Percentiles rank a stretch among this genome's conserved stretches.
phyloP scores from a whole-genome alignment of 768 basidiomycete species.

The Naematelia aurantialba region DNA sequence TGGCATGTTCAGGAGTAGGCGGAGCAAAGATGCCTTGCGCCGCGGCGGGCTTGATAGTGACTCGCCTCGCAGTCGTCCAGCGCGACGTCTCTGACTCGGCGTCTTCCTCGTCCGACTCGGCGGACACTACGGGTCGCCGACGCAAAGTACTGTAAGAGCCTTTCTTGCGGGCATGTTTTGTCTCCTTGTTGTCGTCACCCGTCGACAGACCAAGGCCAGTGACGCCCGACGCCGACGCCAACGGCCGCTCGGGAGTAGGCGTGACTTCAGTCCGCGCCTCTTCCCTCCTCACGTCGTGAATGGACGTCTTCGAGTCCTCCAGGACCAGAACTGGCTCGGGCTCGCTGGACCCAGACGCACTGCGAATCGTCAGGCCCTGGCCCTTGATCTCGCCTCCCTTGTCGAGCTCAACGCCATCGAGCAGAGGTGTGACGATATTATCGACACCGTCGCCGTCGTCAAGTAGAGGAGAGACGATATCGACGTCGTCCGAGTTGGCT shows the following conservation, averaged over 20 bases:
- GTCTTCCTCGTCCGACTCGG: constrained; percentile 3
- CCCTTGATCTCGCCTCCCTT: neutral
- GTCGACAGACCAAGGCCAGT: neutral
- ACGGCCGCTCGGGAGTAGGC: neutral
- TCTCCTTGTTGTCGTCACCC: neutral
- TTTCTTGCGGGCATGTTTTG: neutral
- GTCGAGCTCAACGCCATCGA: neutral
- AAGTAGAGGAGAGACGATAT: neutral
- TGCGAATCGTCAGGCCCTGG: neutral
- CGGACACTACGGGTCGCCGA: neutral
- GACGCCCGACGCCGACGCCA: neutral
- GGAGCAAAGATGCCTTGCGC: neutral
- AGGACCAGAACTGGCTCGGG: too few species aligned
- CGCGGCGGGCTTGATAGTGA: constrained; percentile 3
- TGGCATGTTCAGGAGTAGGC: neutral
- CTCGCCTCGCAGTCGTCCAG: neutral
- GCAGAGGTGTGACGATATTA: neutral
- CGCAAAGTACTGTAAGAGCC: neutral
- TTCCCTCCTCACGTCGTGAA: neutral
- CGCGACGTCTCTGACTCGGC: neutral
- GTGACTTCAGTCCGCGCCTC: neutral
- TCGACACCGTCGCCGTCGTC: neutral
- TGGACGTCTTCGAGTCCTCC: too few species aligned
- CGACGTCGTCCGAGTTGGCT: neutral
- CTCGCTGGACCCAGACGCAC: neutral